Evolutionary conservation across 306 rosid species (phyloP).

Genomic region (Fragaria nilgerrensis): DNA sequence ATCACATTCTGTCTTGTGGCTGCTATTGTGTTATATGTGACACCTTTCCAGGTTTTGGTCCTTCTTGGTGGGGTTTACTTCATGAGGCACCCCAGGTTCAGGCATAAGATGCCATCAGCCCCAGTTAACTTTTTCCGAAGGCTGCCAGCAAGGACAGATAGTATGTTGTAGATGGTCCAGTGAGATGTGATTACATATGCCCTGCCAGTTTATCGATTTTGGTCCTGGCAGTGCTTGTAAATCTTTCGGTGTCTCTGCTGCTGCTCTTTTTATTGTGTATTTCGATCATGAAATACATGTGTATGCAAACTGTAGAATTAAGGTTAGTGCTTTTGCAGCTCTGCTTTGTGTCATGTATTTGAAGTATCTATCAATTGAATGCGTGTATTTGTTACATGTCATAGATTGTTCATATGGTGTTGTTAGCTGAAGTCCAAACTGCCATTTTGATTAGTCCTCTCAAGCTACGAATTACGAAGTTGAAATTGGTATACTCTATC

Average conservation of each 20-base stretch:
- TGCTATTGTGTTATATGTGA: constrained; percentile 62
- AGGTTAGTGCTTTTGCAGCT: neutral
- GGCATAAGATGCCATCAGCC: constrained; percentile 60
- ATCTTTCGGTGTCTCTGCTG: constrained; percentile 19
- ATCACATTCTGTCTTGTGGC: constrained; percentile 56
- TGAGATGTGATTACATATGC: constrained; percentile 11
- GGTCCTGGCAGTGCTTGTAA: constrained; percentile 27
- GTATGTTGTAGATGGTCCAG: constrained; percentile 49
- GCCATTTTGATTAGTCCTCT: neutral
- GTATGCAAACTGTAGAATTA: neutral
- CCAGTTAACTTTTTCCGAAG: constrained; percentile 83
- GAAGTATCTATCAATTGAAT: neutral
- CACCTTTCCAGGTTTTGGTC: constrained; percentile 53
- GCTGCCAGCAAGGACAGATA: constrained; percentile 77
- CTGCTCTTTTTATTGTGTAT: constrained; percentile 17
- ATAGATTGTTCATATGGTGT: neutral
- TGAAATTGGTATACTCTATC: neutral
- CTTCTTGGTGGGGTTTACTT: constrained; percentile 58
- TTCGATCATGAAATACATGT: neutral
- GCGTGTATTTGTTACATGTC: neutral
- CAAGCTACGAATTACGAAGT: neutral
- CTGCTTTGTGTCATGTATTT: neutral
- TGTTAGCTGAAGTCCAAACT: neutral
- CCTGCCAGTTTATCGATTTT: constrained; percentile 16
- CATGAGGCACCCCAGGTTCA: constrained; percentile 86